phyloP scores from a whole-genome alignment of 495 filamentous ascomycete genomes.

The Penicillium nucicola region DNA sequence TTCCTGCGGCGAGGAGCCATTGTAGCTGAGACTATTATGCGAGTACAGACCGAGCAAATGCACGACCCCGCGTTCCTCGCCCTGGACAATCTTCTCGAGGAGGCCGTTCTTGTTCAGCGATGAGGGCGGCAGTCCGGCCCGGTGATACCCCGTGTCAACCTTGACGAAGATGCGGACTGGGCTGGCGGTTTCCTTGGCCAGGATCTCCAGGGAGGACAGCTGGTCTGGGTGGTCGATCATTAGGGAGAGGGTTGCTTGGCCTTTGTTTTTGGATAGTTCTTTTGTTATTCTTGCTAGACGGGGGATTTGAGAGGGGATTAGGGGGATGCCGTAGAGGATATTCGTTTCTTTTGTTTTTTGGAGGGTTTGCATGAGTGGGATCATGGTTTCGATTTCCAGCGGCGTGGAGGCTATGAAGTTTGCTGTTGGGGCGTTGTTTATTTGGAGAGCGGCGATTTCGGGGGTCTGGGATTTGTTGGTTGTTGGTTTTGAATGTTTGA shows the following conservation, averaged over 20 bases:
- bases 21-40: conserved; percentile 78
- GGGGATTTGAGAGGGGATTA: conserved; percentile 57
- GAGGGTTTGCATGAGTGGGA: conserved; percentile 59
- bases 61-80: conserved; percentile 29
- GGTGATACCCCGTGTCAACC: conserved; percentile 73
- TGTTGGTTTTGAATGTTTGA: neutral
- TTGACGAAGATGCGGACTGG: conserved; percentile 65
- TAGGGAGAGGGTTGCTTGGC: conserved; percentile 46
- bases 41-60: conserved; percentile 67
- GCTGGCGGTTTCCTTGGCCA: conserved; percentile 36
- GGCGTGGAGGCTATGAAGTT: conserved; percentile 78
- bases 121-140: conserved; percentile 63
- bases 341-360: conserved; percentile 50
- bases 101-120: conserved; percentile 49
- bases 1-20: conserved; percentile 41
- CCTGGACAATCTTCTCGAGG: conserved; percentile 46
- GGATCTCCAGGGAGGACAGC: conserved; percentile 40
- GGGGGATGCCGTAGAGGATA: conserved; percentile 74
- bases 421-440: conserved; percentile 53
- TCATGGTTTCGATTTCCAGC: conserved; percentile 67
- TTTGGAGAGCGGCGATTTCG: conserved; percentile 71
- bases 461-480: conserved; percentile 50
- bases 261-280: conserved; percentile 43
- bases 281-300: conserved; percentile 54
- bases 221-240: conserved; percentile 73